These are phyloP conservation scores for Moringa oleifera DNA, from an alignment of 345 rosid genomes.

Conservation along the genomic window DNA sequence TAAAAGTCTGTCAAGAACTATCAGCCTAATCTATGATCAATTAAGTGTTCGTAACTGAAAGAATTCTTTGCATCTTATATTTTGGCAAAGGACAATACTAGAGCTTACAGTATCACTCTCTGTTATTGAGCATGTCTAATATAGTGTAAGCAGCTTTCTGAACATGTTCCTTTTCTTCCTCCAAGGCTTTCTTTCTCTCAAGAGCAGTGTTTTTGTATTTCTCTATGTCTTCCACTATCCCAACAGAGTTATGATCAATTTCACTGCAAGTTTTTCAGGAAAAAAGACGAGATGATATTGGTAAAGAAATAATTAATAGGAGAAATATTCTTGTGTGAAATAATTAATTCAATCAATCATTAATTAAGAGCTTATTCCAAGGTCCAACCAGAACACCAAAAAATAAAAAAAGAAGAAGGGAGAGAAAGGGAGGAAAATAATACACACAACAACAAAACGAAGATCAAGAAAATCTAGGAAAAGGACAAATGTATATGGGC, in stretches of 20 bases:
- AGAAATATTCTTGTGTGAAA: neutral
- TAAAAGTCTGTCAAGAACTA: no score
- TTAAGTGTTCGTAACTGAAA: neutral
- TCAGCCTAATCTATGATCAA: no score
- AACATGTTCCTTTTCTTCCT: constrained; percentile 64
- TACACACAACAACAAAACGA: neutral
- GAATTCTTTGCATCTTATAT: neutral
- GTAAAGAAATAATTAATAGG: neutral
- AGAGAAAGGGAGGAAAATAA: constrained; percentile 4
- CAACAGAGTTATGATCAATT: constrained; percentile 64
- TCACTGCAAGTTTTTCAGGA: constrained; percentile 45
- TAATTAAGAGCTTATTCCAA: neutral
- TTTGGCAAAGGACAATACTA: neutral
- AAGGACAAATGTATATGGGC: neutral
- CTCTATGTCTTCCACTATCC: constrained; percentile 65
- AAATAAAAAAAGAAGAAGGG: neutral
- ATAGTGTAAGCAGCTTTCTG: constrained; percentile 85
- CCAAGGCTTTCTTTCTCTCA: constrained; percentile 66
- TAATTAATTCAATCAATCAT: neutral
- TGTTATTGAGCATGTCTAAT: constrained; percentile 51
- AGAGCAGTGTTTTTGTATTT: constrained; percentile 60
- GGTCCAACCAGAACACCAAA: neutral
- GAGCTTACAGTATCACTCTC: constrained; percentile 9
- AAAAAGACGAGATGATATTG: neutral
- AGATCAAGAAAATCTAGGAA: no score